Evolutionary conservation across 208 protist species (phyloP), one percentile per base, ranked within the genome.

Genomic region (Trypanosoma lewisi): DNA sequence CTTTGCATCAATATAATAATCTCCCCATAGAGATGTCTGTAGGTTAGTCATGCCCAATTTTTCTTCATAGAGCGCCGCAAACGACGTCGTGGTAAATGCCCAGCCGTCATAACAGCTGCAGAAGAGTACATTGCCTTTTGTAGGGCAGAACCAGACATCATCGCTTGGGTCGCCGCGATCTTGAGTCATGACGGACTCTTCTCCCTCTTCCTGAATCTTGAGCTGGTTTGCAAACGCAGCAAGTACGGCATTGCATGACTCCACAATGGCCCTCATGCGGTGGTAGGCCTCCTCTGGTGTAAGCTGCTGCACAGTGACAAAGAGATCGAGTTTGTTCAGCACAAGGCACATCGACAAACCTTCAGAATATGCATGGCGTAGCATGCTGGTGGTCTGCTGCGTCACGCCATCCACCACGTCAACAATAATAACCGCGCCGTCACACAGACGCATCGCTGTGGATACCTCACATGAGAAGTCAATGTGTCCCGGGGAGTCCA

Each of bases 401-500:
- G 91, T 96, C 30, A 99, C 95, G 39, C 98, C 99, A 77, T 99
- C 99, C 27, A 99, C 91, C 0, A 96, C 97, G 75, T 99, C 99
- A 2, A 99, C 97, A 21, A 99, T 71, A 6, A 99, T 78, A 17
- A 99, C 61, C 7, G 94, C 94, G 23, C 98, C 98, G 74, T 99
- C 99, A 64, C 88, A 95, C 47, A 99, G 75, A 33, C 98, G 82
- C 67, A 99, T 97, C 9, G 98, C 98, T 14, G 97, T 98, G 4
- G 97, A 99, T 3, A 99, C 98, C 69, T 98, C 93, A 45, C 82
- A 93, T 7, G 89, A 95, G 73, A 99, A 99, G 84, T 99, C 98
- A 47, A 99, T 97, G 80, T 99, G 98, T 2, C 98, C 98, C 12
- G 98, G 98, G 12, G 98, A 99, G 83, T 99, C 98, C 27, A 99